Base-by-base conservation (phyloP, 1,284 basidiomycete genomes). In the Cryptococcus sp. region DNA sequence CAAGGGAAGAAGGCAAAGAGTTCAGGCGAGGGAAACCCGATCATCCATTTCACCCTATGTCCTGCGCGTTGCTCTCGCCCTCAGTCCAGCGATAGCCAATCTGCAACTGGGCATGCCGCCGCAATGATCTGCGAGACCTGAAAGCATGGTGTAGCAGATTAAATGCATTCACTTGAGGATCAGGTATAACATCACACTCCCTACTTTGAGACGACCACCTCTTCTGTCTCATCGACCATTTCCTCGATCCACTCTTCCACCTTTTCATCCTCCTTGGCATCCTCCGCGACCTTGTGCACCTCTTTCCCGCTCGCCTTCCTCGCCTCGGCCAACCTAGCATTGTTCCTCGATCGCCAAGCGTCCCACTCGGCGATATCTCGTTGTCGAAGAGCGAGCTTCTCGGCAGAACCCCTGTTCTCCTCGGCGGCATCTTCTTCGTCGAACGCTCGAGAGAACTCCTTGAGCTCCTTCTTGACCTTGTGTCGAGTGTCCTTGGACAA, bases 301-400 rank as follows among this genome's bases (percentile, higher is more conserved):
- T 60, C 57, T 54, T 65, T 59, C 33, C 70, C 68, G 19, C 53
- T 52, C 2, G 53, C 51, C 55, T 66, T 58, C 47, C 71, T 53
- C 46, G 59, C 63, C 37, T 61, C 66, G 9, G 55, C 64, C 18
- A 71, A 47, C 24, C 62, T 54, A 35, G 61, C 59, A 52, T 64
- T 60, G 50, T 69, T 69, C 52, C 68, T 61, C 32, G 59, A 47
- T 46, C 79, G 68, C 95, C 95, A 98, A 31, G 92, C 88, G 75
- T 98, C 94, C 95, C 95, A 99, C 75, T 99, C 94, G 64, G 95
- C 88, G 59, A 98, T 85, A 50, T 95, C 81, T 52, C 94, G 82
- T 74, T 89, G 87, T 64, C 95, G 83, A 57, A 85, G 83, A 32
- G 92, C 91, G 60, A 94, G 82, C 50, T 97, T 81, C 75, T 97